Conservation (phyloP, 2,329 filamentous ascomycete genomes). For the Ascochyta rabiei region DNA sequence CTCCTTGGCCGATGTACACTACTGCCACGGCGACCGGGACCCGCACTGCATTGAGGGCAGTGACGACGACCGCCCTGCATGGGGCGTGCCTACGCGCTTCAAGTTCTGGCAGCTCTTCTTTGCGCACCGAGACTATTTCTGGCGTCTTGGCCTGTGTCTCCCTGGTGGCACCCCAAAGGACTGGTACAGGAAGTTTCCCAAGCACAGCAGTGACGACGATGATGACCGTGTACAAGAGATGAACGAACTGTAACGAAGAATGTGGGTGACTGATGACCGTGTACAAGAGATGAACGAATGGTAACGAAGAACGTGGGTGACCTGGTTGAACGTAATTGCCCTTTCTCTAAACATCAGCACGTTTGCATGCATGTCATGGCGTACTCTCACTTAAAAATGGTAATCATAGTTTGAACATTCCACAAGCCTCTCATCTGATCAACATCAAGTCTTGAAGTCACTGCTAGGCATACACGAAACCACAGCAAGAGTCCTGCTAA, state of each 20-base stretch:
- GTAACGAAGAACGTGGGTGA: too few species aligned
- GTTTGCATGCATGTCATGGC: too few species aligned
- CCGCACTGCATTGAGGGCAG: conserved; percentile 71
- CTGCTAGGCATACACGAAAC: too few species aligned
- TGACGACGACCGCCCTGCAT: conserved; percentile 31
- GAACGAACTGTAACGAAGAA: conserved; percentile 22
- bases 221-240: conserved; percentile 20
- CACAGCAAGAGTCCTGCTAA: too few species aligned
- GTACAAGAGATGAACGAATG: too few species aligned
- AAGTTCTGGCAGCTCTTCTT: conserved; percentile 94
- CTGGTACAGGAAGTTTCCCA: conserved; percentile 61
- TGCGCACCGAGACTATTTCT: conserved; percentile 96
- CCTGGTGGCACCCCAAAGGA: conserved; percentile 76
- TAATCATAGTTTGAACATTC: too few species aligned
- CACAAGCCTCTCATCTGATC: too few species aligned
- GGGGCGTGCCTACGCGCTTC: conserved; percentile 61
- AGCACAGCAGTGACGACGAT: conserved; percentile 21
- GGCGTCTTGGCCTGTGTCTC: conserved; percentile 86
- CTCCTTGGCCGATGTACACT: conserved; percentile 67
- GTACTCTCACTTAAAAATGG: too few species aligned
- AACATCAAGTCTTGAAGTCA: too few species aligned
- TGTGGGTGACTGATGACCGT: too few species aligned
- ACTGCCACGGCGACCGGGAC: conserved; percentile 77
- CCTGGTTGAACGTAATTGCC: too few species aligned
- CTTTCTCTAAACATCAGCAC: too few species aligned